phyloP scores from a whole-genome alignment of 1,284 basidiomycete genomes.

The Papiliotrema terrestris region DNA sequence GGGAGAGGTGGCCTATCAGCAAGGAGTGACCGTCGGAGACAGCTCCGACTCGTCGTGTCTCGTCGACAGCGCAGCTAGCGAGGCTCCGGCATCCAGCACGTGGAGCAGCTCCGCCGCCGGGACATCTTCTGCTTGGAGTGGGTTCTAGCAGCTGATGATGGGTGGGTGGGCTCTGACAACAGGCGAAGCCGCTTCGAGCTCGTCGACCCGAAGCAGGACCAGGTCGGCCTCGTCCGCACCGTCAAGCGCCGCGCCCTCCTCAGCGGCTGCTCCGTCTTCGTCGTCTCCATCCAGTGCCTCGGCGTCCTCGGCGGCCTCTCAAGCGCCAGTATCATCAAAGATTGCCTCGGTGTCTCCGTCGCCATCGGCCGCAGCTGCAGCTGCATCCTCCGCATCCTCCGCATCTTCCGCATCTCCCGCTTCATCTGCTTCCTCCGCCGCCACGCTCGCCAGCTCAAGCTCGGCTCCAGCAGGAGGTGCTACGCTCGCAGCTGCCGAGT shows the following conservation, averaged over 20 bases:
- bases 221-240: too few species aligned
- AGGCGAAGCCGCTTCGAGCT: background rate
- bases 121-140: too few species aligned
- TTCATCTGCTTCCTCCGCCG: background rate
- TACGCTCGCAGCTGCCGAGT: background rate
- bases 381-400: background rate
- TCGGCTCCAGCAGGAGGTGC: background rate
- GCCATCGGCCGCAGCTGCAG: background rate
- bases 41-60: conserved; percentile 34
- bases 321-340: too few species aligned
- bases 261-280: too few species aligned
- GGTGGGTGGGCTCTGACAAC: too few species aligned
- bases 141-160: too few species aligned
- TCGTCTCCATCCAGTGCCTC: too few species aligned
- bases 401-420: background rate
- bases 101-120: too few species aligned
- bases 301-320: too few species aligned
- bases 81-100: too few species aligned
- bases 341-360: too few species aligned
- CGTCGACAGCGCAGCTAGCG: background rate
- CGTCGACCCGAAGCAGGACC: background rate
- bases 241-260: too few species aligned
- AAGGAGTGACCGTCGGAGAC: conserved; percentile 33
- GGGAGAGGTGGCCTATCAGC: conserved; percentile 38
- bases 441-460: background rate